Evolutionary conservation across 1,139 yeast species (phyloP).

Genomic region (Blastobotrys buckinghamii): DNA sequence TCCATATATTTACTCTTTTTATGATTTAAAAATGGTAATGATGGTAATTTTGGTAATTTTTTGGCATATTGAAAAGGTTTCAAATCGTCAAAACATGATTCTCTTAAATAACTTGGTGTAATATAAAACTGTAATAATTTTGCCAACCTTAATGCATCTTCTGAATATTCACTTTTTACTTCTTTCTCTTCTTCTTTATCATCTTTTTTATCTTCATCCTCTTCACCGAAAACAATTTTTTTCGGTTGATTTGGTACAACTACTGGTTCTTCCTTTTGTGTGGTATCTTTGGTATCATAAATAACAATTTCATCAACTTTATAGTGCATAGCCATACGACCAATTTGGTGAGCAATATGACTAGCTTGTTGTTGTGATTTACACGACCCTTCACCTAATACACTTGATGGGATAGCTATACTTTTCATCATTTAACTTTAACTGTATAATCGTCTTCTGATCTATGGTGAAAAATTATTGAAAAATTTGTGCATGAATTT

Average conservation of each 20-base stretch:
- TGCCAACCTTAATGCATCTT: constrained; percentile 54
- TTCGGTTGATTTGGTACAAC: constrained; percentile 17
- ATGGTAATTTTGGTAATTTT: constrained; percentile 63
- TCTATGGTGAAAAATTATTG: not conserved
- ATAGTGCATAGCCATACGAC: constrained; percentile 64
- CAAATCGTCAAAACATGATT: constrained; percentile 49
- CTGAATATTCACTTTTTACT: constrained; percentile 18
- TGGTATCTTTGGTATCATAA: constrained; percentile 35
- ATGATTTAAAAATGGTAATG: constrained; percentile 67
- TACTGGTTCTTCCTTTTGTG: not conserved
- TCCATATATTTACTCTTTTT: constrained; percentile 40
- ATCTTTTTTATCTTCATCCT: constrained; percentile 17
- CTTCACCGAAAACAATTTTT: constrained; percentile 25
- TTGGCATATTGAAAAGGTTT: constrained; percentile 58
- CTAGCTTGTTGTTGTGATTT: constrained; percentile 68
- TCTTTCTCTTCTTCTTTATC: constrained; percentile 11
- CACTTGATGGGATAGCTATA: constrained; percentile 31
- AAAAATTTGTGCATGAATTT: not conserved
- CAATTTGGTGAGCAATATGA: constrained; percentile 66
- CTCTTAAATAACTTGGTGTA: constrained; percentile 78
- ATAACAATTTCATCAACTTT: constrained; percentile 69
- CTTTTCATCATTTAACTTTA: constrained; percentile 9
- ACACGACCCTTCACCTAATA: constrained; percentile 65
- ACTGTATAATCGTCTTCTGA: not conserved
- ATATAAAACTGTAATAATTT: constrained; percentile 72